These are phyloP conservation scores for Viola odorata DNA, from an alignment of 345 rosid species.

Conservation along the genomic window DNA sequence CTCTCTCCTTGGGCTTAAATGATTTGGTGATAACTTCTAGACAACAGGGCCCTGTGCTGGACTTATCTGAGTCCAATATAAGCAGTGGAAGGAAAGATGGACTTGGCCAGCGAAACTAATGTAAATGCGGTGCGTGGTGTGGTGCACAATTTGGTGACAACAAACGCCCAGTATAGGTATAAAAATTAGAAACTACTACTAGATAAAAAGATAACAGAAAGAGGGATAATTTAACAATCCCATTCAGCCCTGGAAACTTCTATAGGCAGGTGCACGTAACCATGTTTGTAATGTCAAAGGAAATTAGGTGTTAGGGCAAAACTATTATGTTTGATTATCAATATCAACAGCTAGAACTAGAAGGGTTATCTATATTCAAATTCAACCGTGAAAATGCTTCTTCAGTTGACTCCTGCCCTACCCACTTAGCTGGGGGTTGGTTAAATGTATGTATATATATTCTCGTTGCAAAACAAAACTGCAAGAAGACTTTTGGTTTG, in stretches of 20 bases:
- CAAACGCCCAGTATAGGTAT: not conserved
- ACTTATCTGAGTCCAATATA: no score
- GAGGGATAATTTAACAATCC: not conserved
- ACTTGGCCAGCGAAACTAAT: no score
- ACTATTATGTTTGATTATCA: no score
- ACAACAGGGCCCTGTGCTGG: no score
- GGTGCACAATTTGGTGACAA: no score
- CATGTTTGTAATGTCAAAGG: constrained; percentile 23
- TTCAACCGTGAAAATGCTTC: constrained; percentile 14
- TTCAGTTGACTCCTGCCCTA: constrained; percentile 23
- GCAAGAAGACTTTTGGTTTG: constrained; percentile 4
- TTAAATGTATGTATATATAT: not conserved
- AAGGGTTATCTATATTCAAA: not conserved
- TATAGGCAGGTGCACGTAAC: not conserved
- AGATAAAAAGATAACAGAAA: not conserved
- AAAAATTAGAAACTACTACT: not conserved
- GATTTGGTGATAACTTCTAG: no score
- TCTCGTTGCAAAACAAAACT: not conserved
- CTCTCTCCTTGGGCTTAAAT: no score
- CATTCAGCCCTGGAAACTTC: not conserved
- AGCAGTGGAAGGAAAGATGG: no score
- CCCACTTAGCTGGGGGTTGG: constrained; percentile 19
- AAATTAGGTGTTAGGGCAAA: constrained; percentile 34
- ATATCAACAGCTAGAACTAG: no score
- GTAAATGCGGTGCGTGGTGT: no score